phyloP scores from a whole-genome alignment of 2,329 filamentous ascomycete genomes.

The Penicillium corylophilum region DNA sequence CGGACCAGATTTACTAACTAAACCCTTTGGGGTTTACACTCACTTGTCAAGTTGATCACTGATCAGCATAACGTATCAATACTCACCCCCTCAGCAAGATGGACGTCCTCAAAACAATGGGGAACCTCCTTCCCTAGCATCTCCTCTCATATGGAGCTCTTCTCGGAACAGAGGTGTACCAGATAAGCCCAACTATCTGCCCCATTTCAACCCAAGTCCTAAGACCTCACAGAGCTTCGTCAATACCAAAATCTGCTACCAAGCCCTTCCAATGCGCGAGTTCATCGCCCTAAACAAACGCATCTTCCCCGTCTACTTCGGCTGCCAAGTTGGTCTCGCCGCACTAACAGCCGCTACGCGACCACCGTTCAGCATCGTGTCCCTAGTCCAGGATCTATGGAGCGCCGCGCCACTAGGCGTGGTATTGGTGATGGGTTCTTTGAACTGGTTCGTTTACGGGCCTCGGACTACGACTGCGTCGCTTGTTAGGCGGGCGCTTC shows the following conservation, averaged over 20 bases:
- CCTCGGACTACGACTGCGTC: conserved; percentile 36
- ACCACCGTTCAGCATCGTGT: conserved; percentile 33
- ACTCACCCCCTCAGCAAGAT: background rate
- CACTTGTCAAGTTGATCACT: background rate
- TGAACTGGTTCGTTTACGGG: conserved; percentile 40
- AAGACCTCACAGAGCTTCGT: conserved; percentile 38
- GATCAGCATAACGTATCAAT: background rate
- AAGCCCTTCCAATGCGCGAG: conserved; percentile 34
- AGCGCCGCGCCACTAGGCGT: conserved; percentile 31
- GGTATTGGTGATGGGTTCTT: conserved; percentile 28
- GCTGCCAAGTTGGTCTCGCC: conserved; percentile 36
- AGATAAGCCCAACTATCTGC: conserved; percentile 13
- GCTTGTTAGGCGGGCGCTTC: conserved; percentile 31
- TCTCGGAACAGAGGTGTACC: conserved; percentile 41
- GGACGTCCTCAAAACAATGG: background rate
- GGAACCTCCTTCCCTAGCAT: conserved; percentile 33
- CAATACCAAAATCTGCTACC: conserved; percentile 42
- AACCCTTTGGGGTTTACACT: background rate
- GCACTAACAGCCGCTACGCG: conserved; percentile 34
- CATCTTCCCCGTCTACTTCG: conserved; percentile 44
- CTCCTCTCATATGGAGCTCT: conserved; percentile 42
- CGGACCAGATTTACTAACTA: background rate
- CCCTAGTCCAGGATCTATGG: conserved; percentile 22
- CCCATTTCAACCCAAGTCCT: background rate
- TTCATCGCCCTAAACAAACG: conserved; percentile 43